Evolutionary conservation across 2,329 filamentous ascomycete species (phyloP).

Genomic region (Aspergillus phoenicis): DNA sequence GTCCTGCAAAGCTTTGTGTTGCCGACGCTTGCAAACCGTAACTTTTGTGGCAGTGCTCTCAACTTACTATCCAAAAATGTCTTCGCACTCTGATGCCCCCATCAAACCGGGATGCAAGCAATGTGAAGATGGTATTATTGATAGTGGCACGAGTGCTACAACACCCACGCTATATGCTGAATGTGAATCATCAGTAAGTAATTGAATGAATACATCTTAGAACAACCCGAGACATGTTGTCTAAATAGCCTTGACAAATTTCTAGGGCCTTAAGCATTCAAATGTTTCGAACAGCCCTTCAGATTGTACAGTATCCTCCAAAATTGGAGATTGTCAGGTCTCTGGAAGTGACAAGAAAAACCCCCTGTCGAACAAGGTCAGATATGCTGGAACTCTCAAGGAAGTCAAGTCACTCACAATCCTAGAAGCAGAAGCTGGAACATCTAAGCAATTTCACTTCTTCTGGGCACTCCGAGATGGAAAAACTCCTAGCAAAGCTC

Average conservation of each 20-base stretch:
- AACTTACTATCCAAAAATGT: slow-evolving; percentile 26
- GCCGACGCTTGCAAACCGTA: not conserved
- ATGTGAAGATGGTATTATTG: slow-evolving; percentile 22
- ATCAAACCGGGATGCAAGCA: slow-evolving; percentile 29
- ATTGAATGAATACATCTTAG: not conserved
- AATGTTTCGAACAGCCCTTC: slow-evolving; percentile 29
- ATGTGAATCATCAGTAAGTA: slow-evolving; percentile 32
- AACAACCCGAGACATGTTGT: not conserved
- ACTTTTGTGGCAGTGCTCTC: not conserved
- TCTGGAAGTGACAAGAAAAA: slow-evolving; percentile 27
- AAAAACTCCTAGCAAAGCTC: slow-evolving; percentile 58
- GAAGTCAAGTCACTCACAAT: slow-evolving; percentile 34
- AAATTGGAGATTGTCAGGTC: slow-evolving; percentile 37
- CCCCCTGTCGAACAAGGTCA: slow-evolving; percentile 42
- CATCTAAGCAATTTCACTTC: slow-evolving; percentile 32
- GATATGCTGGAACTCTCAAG: slow-evolving; percentile 13
- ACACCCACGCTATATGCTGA: slow-evolving; percentile 23
- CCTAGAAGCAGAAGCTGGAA: slow-evolving; percentile 53
- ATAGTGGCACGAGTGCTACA: slow-evolving; percentile 23
- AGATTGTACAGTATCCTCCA: slow-evolving; percentile 38
- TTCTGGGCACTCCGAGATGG: slow-evolving; percentile 56
- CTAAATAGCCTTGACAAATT: not conserved
- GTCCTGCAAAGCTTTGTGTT: slow-evolving; percentile 4
- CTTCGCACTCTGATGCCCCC: slow-evolving; percentile 29
- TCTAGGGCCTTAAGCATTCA: slow-evolving; percentile 31